Conservation (phyloP, 1,139 yeast species). For the Saccharomyces pastorianus region DNA sequence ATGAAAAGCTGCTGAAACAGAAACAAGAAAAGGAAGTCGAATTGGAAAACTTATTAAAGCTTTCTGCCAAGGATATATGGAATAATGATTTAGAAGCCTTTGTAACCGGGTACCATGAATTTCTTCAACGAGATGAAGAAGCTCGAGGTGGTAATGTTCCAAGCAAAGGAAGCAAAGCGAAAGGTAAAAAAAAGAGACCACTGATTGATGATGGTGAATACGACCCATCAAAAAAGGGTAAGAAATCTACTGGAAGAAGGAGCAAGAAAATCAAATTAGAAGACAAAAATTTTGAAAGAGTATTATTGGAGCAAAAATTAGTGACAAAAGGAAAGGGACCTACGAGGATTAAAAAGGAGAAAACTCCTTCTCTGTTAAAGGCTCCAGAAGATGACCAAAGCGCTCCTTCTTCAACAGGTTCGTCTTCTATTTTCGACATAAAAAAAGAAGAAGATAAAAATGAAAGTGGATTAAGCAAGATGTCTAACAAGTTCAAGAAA, state of each 20-base stretch:
- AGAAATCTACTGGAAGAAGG: conserved; percentile 9
- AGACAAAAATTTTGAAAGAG: conserved; percentile 27
- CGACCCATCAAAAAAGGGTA: conserved; percentile 26
- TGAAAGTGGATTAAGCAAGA: conserved; percentile 24
- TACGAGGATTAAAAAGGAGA: conserved; percentile 23
- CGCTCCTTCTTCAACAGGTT: conserved; percentile 7
- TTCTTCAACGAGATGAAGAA: conserved; percentile 48
- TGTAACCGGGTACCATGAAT: conserved; percentile 55
- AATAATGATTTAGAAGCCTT: conserved; percentile 70
- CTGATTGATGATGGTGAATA: conserved; percentile 28
- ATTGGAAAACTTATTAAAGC: conserved; percentile 54
- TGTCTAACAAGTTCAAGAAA: conserved; percentile 28
- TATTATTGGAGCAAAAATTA: conserved; percentile 25
- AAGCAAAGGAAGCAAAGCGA: conserved; percentile 21
- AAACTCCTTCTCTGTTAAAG: conserved; percentile 8
- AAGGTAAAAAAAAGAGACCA: conserved; percentile 29
- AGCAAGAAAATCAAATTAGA: conserved; percentile 21
- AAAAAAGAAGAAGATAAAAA: conserved; percentile 11
- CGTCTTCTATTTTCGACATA: conserved; percentile 18
- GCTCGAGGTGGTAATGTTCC: conserved; percentile 29
- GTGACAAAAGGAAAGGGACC: conserved; percentile 20
- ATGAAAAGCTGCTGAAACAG: conserved; percentile 68
- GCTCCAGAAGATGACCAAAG: conserved; percentile 1
- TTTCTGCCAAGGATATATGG: conserved; percentile 87
- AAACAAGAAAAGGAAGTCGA: conserved; percentile 66